Conservation (phyloP, 2,329 filamentous ascomycete species). For the Aspergillus pseudoterreus region DNA sequence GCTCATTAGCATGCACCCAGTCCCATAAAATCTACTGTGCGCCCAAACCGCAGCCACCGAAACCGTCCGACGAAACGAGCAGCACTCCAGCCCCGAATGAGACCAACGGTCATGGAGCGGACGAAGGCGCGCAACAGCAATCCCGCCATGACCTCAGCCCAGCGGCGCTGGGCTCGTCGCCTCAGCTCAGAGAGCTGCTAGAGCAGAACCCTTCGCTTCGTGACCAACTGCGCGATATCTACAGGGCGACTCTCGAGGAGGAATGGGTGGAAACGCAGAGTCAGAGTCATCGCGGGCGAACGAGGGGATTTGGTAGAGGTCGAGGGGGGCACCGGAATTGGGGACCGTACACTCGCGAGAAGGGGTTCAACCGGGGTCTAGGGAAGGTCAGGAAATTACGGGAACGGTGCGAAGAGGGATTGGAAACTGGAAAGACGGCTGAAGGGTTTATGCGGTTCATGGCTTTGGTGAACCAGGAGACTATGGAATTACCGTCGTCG, state of each 20-base stretch:
- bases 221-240: conserved; percentile 40
- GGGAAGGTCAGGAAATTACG: conserved; percentile 37
- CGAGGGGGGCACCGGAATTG: conserved; percentile 25
- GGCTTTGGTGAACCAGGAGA: conserved; percentile 26
- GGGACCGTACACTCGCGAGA: conserved; percentile 40
- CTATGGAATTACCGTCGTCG: not conserved
- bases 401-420: conserved; percentile 33
- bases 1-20: conserved; percentile 45
- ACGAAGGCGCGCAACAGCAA: conserved; percentile 2
- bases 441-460: conserved; percentile 38
- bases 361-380: conserved; percentile 41
- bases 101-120: conserved; percentile 6
- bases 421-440: conserved; percentile 26
- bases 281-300: conserved; percentile 18
- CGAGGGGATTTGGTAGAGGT: conserved; percentile 25
- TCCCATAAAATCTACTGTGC: conserved; percentile 43
- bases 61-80: conserved; percentile 12
- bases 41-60: conserved; percentile 22
- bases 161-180: conserved; percentile 22
- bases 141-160: conserved; percentile 8
- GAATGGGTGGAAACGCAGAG: conserved; percentile 36
- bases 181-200: conserved; percentile 37
- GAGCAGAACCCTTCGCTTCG: conserved; percentile 37
- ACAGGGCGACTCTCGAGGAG: conserved; percentile 37
- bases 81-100: conserved; percentile 6